Percentiles rank a stretch among this genome's conserved stretches.
Evolutionary conservation across 495 filamentous ascomycete genomes (phyloP).

Genomic region (Chaetomium fimeti): DNA sequence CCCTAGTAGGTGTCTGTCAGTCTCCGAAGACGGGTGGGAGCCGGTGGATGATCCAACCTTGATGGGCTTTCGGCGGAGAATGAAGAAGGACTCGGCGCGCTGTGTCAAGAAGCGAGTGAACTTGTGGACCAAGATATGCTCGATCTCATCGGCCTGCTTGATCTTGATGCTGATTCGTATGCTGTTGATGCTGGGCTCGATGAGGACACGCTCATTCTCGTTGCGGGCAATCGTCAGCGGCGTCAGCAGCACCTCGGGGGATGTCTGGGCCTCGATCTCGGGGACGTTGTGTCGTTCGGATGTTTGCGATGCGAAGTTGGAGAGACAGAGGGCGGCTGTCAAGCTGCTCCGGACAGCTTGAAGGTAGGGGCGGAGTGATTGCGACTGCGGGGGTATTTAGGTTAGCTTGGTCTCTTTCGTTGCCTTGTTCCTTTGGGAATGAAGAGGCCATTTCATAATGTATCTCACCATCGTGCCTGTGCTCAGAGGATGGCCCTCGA

Average conservation of each 20-base stretch:
- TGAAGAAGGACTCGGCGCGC: conserved; percentile 96
- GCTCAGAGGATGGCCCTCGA: neutral
- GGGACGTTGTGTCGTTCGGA: conserved; percentile 97
- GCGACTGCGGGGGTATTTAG: conserved; percentile 60
- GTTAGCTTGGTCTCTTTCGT: conserved; percentile 5
- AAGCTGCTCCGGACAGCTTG: conserved; percentile 93
- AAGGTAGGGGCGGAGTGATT: conserved; percentile 96
- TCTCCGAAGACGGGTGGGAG: neutral
- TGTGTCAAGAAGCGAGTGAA: conserved; percentile 95
- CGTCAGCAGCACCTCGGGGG: conserved; percentile 92
- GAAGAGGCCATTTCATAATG: neutral
- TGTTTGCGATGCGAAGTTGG: conserved; percentile 95
- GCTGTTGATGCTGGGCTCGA: conserved; percentile 94
- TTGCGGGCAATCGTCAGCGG: conserved; percentile 85
- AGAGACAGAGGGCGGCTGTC: conserved; percentile 89
- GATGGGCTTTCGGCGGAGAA: conserved; percentile 89
- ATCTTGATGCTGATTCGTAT: conserved; percentile 95
- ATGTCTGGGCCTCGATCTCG: conserved; percentile 88
- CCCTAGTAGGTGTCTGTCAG: conserved; percentile 56
- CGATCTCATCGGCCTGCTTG: conserved; percentile 98
- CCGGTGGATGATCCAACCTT: conserved; percentile 56
- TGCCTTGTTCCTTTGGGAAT: neutral
- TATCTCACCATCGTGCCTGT: conserved; percentile 30
- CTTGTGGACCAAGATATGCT: conserved; percentile 95
- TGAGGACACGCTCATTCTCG: conserved; percentile 89